A percentile compares a stretch with the other conserved stretches of the same genome.
These are phyloP conservation scores for Cynara cardunculus DNA, from an alignment of 129 eudicot species.

Conservation along the genomic window DNA sequence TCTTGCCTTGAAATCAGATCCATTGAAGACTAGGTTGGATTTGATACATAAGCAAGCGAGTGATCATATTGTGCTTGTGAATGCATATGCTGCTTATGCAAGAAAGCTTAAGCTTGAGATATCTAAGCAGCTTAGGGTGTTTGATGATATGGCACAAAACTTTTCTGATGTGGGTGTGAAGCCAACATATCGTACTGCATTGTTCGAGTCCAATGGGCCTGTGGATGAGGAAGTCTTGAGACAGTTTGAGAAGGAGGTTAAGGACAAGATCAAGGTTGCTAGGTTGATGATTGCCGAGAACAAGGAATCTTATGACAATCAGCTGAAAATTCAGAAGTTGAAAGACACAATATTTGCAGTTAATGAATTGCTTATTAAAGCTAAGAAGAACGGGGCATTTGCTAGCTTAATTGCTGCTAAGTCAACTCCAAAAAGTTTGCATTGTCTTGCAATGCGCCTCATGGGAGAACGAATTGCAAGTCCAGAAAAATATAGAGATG, in stretches of 20 bases:
- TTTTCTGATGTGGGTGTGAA: constrained; percentile 44
- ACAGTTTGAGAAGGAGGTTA: constrained; percentile 91
- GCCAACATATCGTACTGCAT: constrained; percentile 42
- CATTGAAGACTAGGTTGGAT: constrained; percentile 60
- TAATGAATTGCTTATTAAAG: constrained; percentile 70
- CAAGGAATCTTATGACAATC: constrained; percentile 89
- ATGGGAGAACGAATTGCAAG: constrained; percentile 85
- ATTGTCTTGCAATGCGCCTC: constrained; percentile 95
- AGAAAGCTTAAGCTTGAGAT: constrained; percentile 68
- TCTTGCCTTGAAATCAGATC: constrained; percentile 72
- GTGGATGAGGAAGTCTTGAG: constrained; percentile 85
- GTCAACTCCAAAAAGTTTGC: constrained; percentile 93
- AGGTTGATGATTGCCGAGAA: constrained; percentile 69
- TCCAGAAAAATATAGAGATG: constrained; percentile 76
- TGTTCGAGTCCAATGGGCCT: constrained; percentile 72
- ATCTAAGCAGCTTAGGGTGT: constrained; percentile 55
- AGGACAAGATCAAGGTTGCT: constrained; percentile 80
- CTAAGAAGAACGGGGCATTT: constrained; percentile 78
- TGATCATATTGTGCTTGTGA: constrained; percentile 64
- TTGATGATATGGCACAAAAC: constrained; percentile 59
- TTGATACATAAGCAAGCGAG: constrained; percentile 65
- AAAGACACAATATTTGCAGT: constrained; percentile 94
- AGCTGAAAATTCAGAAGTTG: constrained; percentile 84
- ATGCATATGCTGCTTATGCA: constrained; percentile 68
- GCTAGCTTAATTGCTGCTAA: constrained; percentile 83